Evolutionary conservation across 208 protist genomes (phyloP), one percentile per base, ranked within the genome.

Genomic region (Trypanosomatidae sp.): DNA sequence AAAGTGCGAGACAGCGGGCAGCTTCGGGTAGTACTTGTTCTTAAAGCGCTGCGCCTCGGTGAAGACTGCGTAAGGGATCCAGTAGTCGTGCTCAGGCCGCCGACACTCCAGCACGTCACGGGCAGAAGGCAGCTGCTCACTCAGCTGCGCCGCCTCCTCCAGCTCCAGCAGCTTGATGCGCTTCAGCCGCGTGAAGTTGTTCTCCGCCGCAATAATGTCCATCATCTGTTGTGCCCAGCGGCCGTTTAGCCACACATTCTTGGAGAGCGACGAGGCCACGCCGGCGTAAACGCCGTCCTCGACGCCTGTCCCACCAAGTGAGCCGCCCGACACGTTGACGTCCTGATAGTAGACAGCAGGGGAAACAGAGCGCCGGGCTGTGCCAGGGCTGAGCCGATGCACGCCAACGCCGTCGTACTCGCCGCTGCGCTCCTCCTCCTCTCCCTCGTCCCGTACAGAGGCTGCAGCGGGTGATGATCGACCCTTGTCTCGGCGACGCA

Each of bases 201-300:
- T 96, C 62, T 93, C 89, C 28, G 84, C 82, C 17, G 89, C 69
- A 19, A 94, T 75, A 49, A 96, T 90, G n/a, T n/a, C n/a, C n/a
- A 87, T 86, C 79, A 96, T 81, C 44, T 88, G 73, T 55, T 84
- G 75, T 33, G 79, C 85, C 88, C 91, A 94, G 36, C 80, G 78
- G 7, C 85, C 88, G 72, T 91, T 96, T 10, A 96, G 82, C 87
- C 90, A 95, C 4, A 96, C 72, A 66, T 96, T 96, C 78, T 92
- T 91, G 47, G 92, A 89, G 62, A 82, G 71, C 50, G 84, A 71
- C 25, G 82, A 69, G 1, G 78, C 77, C 1, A 78, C 66, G 49
- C 92, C 92, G 19, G 80, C 83, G 75, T 96, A 96, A 50, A 96
- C 80, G 22, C 92, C 92, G 67, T 94, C 88, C 46, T 91, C 88